phyloP scores from a whole-genome alignment of 2,329 filamentous ascomycete species.

The Aspergillus terreus region DNA sequence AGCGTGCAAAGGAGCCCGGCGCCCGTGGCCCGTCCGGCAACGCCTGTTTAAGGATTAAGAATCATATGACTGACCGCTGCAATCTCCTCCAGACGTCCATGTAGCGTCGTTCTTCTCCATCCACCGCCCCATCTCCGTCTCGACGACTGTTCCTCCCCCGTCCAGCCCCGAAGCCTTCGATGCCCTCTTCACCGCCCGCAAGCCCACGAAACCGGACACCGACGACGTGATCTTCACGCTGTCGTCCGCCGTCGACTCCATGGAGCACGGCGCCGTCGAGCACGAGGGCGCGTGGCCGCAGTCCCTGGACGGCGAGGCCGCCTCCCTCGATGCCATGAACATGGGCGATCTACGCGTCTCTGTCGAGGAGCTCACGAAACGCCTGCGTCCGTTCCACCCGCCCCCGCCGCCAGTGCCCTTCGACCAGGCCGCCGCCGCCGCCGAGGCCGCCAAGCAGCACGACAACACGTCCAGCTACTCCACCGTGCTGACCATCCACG shows the following conservation, averaged over 20 bases:
- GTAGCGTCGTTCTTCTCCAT: conserved; percentile 94
- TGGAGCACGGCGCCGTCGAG: conserved; percentile 38
- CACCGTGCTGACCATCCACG: conserved; percentile 51
- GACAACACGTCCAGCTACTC: conserved; percentile 43
- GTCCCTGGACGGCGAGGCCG: conserved; percentile 31
- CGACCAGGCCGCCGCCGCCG: conserved; percentile 31
- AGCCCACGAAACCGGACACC: conserved; percentile 42
- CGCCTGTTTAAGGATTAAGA: background rate
- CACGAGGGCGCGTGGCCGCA: conserved; percentile 31
- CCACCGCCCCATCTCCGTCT: conserved; percentile 88
- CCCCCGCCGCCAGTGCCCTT: conserved; percentile 74
- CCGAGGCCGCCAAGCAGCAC: conserved; percentile 36
- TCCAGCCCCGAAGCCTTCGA: conserved; percentile 74
- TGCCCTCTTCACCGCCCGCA: conserved; percentile 71
- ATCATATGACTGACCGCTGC: background rate
- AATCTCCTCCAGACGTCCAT: conserved; percentile 67
- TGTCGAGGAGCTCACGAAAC: conserved; percentile 64
- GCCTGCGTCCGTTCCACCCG: conserved; percentile 75
- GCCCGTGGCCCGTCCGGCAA: background rate
- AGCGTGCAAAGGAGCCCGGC: background rate
- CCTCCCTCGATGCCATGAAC: conserved; percentile 45
- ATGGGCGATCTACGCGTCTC: conserved; percentile 62
- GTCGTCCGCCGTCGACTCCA: conserved; percentile 42
- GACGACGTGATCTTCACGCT: conserved; percentile 64
- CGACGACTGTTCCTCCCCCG: conserved; percentile 70